These are phyloP conservation scores for Solanum tarijense DNA, from an alignment of 257 asterid species.

Conservation along the genomic window DNA sequence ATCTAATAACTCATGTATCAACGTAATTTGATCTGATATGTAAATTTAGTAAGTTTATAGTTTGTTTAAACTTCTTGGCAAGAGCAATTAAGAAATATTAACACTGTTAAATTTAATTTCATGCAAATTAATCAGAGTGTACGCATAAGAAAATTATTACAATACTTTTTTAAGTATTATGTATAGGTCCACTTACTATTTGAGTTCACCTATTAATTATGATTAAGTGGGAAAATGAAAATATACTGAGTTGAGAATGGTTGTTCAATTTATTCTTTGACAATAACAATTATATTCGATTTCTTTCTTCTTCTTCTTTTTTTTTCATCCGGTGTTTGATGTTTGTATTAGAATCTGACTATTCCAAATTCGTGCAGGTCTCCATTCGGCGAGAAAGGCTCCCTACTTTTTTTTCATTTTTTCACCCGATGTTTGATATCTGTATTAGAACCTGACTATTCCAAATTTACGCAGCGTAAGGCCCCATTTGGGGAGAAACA, in stretches of 20 bases:
- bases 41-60: not conserved
- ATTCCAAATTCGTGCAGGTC: not conserved
- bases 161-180: not conserved
- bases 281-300: not conserved
- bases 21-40: not conserved
- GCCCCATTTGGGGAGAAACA: not conserved
- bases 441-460: not conserved
- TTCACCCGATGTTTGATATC: too few relatives aligned
- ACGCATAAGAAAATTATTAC: not conserved
- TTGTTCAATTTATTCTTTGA: not conserved
- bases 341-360: not conserved
- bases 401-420: not conserved
- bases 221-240: not conserved
- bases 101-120: too few relatives aligned
- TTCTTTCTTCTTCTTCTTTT: too few relatives aligned
- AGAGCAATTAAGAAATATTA: not conserved
- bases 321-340: not conserved
- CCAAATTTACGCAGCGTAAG: fast-evolving
- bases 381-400: not conserved
- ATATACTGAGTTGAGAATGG: not conserved
- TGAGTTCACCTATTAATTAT: not conserved
- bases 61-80: not conserved
- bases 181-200: not conserved
- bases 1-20: not conserved
- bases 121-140: not conserved